Conservation (phyloP, 352 stramenopile species). For the Phytophthora sp. region DNA sequence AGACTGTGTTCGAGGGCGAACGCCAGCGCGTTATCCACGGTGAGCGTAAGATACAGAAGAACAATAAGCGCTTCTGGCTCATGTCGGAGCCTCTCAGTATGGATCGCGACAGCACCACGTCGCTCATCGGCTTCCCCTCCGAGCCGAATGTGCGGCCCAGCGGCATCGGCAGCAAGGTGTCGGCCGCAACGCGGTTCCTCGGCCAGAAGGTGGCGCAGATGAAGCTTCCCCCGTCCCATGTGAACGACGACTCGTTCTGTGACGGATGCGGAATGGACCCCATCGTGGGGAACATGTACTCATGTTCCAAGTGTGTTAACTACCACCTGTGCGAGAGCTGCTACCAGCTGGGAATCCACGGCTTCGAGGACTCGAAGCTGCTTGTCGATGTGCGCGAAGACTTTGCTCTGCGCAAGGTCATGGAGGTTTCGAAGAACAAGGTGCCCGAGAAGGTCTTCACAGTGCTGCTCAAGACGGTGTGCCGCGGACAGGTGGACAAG, state of each 20-base stretch:
- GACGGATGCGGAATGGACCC: slow-evolving; percentile 90
- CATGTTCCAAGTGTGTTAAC: slow-evolving; percentile 87
- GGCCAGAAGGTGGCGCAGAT: slow-evolving; percentile 83
- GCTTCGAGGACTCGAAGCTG: slow-evolving; percentile 82
- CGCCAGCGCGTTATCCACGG: slow-evolving; percentile 85
- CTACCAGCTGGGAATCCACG: slow-evolving; percentile 86
- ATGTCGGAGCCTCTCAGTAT: slow-evolving; percentile 86
- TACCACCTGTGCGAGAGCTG: slow-evolving; percentile 85
- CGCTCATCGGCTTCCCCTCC: slow-evolving; percentile 64
- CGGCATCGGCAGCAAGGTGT: slow-evolving; percentile 66
- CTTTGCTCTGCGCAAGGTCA: slow-evolving; percentile 81
- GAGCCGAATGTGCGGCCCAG: slow-evolving; percentile 41
- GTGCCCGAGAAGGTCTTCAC: slow-evolving; percentile 86
- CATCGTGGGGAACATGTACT: slow-evolving; percentile 89
- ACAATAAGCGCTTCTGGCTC: slow-evolving; percentile 79
- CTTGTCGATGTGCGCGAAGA: slow-evolving; percentile 81
- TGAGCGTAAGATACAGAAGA: slow-evolving; percentile 90
- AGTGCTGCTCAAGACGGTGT: slow-evolving; percentile 85
- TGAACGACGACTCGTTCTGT: slow-evolving; percentile 91
- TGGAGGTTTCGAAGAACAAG: slow-evolving; percentile 74
- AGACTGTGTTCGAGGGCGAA: slow-evolving; percentile 76
- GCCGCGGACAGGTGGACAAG: slow-evolving; percentile 85
- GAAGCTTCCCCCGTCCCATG: slow-evolving; percentile 73
- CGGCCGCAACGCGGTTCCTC: slow-evolving; percentile 74
- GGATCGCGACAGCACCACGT: slow-evolving; percentile 81